A percentile compares a stretch with the other conserved stretches of the same genome.
These are phyloP conservation scores for Gossypium davidsonii DNA, from an alignment of 441 rosid species.

Conservation along the genomic window DNA sequence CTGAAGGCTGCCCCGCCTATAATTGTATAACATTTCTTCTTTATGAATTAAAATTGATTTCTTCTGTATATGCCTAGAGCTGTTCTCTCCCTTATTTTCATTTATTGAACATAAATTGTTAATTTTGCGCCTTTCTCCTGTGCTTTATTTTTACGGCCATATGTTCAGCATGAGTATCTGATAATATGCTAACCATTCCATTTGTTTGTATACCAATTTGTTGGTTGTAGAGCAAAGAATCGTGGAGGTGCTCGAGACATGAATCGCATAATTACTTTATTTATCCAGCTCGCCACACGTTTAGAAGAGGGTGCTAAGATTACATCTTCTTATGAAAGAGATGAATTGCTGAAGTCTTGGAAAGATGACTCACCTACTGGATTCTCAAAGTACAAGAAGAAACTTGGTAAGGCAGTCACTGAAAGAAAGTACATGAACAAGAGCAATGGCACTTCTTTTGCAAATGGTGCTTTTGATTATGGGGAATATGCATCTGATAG, in stretches of 20 bases:
- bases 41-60: not conserved
- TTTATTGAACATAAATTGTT: not conserved
- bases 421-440: conserved; percentile 68
- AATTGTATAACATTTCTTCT: not conserved
- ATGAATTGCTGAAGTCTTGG: conserved; percentile 76
- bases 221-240: conserved; percentile 62
- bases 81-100: conserved; percentile 1
- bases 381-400: conserved; percentile 60
- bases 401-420: conserved; percentile 36
- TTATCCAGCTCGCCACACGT: conserved; percentile 84
- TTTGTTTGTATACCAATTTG: conserved; percentile 16
- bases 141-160: conserved; percentile 3
- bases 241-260: conserved; percentile 74
- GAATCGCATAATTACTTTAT: conserved; percentile 61
- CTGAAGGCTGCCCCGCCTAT: not conserved
- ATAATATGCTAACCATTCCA: conserved; percentile 10
- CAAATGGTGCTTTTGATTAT: conserved; percentile 51
- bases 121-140: not conserved
- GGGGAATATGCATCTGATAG: conserved; percentile 87
- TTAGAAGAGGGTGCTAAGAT: conserved; percentile 80
- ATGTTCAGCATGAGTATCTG: not conserved
- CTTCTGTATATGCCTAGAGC: not conserved
- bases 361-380: conserved; percentile 60
- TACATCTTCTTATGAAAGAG: conserved; percentile 65
- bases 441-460: conserved; percentile 46